Conservation (phyloP, 2,329 filamentous ascomycete species). For the Venturia aucupariae region DNA sequence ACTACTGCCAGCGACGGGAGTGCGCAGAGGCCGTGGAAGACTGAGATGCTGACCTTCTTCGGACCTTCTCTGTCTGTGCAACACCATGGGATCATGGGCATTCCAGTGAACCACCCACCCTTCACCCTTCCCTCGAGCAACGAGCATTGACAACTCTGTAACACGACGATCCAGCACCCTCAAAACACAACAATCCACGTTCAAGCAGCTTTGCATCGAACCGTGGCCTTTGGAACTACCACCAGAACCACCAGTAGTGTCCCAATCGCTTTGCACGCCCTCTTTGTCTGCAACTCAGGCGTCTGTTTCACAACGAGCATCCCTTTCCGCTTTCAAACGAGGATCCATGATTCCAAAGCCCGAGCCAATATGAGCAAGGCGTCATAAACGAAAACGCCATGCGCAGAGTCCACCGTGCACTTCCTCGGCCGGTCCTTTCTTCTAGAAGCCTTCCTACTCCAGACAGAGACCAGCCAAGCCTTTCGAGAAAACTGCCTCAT, state of each 20-base stretch:
- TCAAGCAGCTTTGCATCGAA: neutral
- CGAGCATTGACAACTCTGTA: neutral
- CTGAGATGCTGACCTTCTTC: neutral
- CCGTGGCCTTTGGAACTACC: neutral
- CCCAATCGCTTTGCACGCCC: conserved; percentile 1
- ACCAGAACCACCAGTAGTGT: no score
- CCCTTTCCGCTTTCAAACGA: neutral
- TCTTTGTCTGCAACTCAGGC: conserved; percentile 5
- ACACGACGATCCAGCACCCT: neutral
- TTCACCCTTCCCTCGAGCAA: neutral
- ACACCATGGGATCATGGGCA: neutral
- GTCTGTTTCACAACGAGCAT: conserved; percentile 2
- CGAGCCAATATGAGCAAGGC: conserved; percentile 1
- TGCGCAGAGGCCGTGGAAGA: neutral
- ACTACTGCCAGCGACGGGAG: neutral
- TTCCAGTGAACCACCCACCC: neutral
- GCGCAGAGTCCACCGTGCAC: neutral
- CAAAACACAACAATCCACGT: neutral
- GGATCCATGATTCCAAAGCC: conserved; percentile 5
- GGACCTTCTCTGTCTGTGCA: neutral
- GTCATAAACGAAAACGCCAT: neutral
- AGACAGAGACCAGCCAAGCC: neutral
- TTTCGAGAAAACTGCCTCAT: conserved; percentile 6
- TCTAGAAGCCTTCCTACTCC: conserved; percentile 10
- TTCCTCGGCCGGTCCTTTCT: neutral